Base-by-base conservation (phyloP, 352 stramenopile genomes). In the Pythium monospermum region DNA sequence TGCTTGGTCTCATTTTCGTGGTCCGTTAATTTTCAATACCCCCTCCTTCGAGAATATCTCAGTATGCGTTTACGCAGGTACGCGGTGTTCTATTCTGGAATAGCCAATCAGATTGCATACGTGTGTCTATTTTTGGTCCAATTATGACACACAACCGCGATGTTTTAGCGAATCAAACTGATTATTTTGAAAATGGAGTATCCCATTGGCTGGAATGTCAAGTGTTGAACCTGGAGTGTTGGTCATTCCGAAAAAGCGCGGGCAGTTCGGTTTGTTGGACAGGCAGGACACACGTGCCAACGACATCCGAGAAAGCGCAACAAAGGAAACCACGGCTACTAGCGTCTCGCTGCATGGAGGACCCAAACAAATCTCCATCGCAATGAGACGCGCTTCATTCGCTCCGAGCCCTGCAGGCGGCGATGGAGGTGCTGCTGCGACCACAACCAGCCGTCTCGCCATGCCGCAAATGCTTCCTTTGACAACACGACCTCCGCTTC, bases 221-320 rank as follows among this genome's bases (percentile, higher is more conserved):
- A 23, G 31, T 43, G 48, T 63, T 63, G 55, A 57, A 63, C 54
- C 49, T 38, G 44, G 55, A 63, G 55, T 63, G 55, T 57, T 54
- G 48, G 48, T 63, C 48, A 10, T 10, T 39, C 40, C n/a, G n/a
- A n/a, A n/a, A n/a, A n/a, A n/a, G n/a, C n/a, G n/a, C n/a, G n/a
- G n/a, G n/a, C n/a, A n/a, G n/a, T n/a, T 18, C 35, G 28, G 53
- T 63, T 63, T 47, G 47, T 47, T 47, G 53, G 19, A 25, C 21
- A 25, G 19, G 43, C 5, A 52, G 32, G 41, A 49, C 47, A 48
- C 38, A 19, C 27, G 25, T 37, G 16, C 32, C 19, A 36, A 45
- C 30, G 19, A 49, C 31, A 37, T 27, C 23, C 6, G 22, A 26
- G 18, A 27, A 25, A 50, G 38, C 21, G 2, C 12, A 54, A 30